Evolutionary conservation across 2,329 filamentous ascomycete species (phyloP), one percentile per base, ranked within the genome.

Genomic region (Colletotrichum simmondsii): DNA sequence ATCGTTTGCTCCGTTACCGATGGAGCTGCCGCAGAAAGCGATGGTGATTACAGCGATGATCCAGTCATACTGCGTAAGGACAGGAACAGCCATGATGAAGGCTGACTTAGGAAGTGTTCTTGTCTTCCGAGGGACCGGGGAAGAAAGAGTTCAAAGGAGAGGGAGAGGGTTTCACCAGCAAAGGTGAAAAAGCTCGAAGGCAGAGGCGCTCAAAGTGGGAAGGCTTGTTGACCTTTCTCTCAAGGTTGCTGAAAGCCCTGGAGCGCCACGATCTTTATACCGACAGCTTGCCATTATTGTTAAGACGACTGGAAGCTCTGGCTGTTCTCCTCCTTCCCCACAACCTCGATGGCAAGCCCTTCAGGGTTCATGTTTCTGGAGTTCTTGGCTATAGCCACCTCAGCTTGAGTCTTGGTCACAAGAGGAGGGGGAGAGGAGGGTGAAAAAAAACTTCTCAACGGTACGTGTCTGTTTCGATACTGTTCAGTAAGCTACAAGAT

Each of bases 1-100:
- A 70, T 74, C 72, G 70, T 74, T 74, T 37, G 72, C 72, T 4
- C 72, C 72, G 42, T 74, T 74, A 2, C 73, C 73, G 46, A 74
- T 67, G 6, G 70, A 68, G 42, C 61, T 66, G 37, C 73, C 73
- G 61, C 73, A 74, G 57, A 74, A 73, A 42, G 73, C 73, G 49
- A 74, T 63, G 53, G 60, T 74, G 46, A 71, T 74, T 24, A 73
- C 8, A 26, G 73, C 73, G 28, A 74, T 72, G 65, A 74, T 73
- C 73, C 73, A 74, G 32, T 73, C 70, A 56, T 74, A 74, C 22
- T 74, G 70, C 22, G 65, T 28, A 32, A 72, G 70, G 65, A 67
- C 70, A 30, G 65, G 70, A 59, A 67, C 70, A 32, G 65, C 65
- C 70, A 72, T 72, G 32, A 28, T 60, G 26, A n/a, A 30, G 53